Percentiles rank a stretch among this genome's conserved stretches.
These are phyloP conservation scores for Hymenoscyphus fraxineus DNA, from an alignment of 2,329 filamentous ascomycete species.

Conservation along the genomic window DNA sequence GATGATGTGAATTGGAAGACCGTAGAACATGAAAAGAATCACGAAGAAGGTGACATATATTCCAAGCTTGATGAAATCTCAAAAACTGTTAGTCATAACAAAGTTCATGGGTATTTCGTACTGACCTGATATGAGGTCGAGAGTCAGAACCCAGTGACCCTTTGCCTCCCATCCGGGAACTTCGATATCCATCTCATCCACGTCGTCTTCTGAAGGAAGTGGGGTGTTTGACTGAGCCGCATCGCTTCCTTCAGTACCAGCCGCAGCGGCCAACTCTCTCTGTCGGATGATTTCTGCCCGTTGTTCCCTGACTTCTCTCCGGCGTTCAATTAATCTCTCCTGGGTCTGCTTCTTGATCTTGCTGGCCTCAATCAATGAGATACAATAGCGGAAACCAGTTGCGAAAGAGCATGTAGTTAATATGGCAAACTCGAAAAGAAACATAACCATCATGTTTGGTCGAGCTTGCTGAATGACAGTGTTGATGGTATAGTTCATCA, in stretches of 20 bases:
- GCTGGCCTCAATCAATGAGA: conserved; percentile 73
- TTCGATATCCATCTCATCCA: conserved; percentile 92
- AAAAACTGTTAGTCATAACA: neutral
- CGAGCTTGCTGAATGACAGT: conserved; percentile 82
- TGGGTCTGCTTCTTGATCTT: conserved; percentile 72
- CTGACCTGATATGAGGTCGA: conserved; percentile 79
- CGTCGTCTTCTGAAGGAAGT: conserved; percentile 64
- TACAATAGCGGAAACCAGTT: conserved; percentile 71
- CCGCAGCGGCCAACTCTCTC: conserved; percentile 38
- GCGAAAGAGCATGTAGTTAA: conserved; percentile 76
- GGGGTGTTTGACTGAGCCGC: conserved; percentile 37
- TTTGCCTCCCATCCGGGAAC: conserved; percentile 96
- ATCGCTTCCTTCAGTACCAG: conserved; percentile 40
- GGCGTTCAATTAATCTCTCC: conserved; percentile 63
- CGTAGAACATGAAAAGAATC: conserved; percentile 90
- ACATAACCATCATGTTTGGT: conserved; percentile 99
- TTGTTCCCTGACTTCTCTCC: conserved; percentile 61
- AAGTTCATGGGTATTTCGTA: neutral
- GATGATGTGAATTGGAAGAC: conserved; percentile 93
- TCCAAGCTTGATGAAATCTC: conserved; percentile 84
- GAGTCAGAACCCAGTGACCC: conserved; percentile 83
- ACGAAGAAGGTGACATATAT: conserved; percentile 91
- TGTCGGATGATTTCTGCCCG: conserved; percentile 46
- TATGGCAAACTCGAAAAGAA: conserved; percentile 94
- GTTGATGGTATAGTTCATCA: conserved; percentile 77